A percentile compares a stretch with the other conserved stretches of the same genome.
phyloP scores from a whole-genome alignment of 345 rosid species.

The Cardamine resedifolia region DNA sequence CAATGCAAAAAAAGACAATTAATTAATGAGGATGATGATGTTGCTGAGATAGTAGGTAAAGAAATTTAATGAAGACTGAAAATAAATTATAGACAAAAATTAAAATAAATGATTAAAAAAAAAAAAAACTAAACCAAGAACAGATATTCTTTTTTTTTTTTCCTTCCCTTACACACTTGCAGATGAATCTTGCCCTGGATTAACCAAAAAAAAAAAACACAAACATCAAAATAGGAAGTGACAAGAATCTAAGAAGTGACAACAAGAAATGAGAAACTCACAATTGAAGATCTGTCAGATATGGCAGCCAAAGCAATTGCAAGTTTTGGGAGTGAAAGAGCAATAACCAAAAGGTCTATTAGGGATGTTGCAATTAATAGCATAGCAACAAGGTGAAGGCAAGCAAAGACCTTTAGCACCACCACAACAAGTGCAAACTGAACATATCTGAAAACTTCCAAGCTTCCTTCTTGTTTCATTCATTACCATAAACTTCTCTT shows the following conservation, averaged over 20 bases:
- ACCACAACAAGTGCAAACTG: constrained; percentile 94
- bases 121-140: constrained; percentile 49
- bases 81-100: constrained; percentile 33
- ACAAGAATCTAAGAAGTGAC: not conserved
- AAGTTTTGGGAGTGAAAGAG: constrained; percentile 93
- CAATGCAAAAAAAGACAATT: constrained; percentile 17
- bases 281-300: constrained; percentile 42
- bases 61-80: constrained; percentile 28
- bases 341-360: constrained; percentile 96
- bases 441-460: constrained; percentile 86
- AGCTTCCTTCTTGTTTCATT: constrained; percentile 82
- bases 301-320: constrained; percentile 95
- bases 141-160: constrained; percentile 47
- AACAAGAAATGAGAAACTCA: not conserved
- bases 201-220: not conserved
- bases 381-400: constrained; percentile 93
- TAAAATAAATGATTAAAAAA: constrained; percentile 37
- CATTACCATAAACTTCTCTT: constrained; percentile 61
- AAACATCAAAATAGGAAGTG: not conserved
- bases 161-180: constrained; percentile 43
- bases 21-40: constrained; percentile 37
- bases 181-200: constrained; percentile 32
- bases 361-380: constrained; percentile 97
- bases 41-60: constrained; percentile 33
- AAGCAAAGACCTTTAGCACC: constrained; percentile 78